Evolutionary conservation across 2,329 filamentous ascomycete genomes (phyloP).

Genomic region (Oidium heveae): DNA sequence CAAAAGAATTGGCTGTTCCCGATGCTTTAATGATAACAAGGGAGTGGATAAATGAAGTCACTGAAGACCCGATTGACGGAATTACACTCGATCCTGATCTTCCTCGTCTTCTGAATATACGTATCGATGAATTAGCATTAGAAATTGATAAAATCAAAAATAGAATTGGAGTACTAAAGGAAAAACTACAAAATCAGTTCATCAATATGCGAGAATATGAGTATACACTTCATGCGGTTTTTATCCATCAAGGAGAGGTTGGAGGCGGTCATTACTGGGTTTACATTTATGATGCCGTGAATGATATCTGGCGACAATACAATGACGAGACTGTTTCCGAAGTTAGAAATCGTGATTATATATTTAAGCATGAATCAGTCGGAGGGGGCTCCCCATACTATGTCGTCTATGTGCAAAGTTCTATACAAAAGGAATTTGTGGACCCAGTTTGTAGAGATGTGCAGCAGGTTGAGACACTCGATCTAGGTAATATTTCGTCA

Average conservation of each 20-base stretch:
- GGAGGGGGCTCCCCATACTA: slow-evolving; percentile 55
- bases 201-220: slow-evolving; percentile 35
- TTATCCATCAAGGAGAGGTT: slow-evolving; percentile 58
- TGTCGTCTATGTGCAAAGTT: slow-evolving; percentile 56
- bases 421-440: slow-evolving; percentile 31
- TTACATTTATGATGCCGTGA: slow-evolving; percentile 58
- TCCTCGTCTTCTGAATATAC: slow-evolving; percentile 18
- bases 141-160: slow-evolving; percentile 21
- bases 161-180: slow-evolving; percentile 21
- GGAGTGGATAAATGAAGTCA: slow-evolving; percentile 19
- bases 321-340: slow-evolving; percentile 68
- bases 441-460: slow-evolving; percentile 27
- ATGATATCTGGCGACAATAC: slow-evolving; percentile 69
- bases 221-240: slow-evolving; percentile 74
- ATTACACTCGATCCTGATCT: slow-evolving; percentile 20
- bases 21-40: slow-evolving; percentile 13
- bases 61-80: slow-evolving; percentile 17
- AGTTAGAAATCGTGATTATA: slow-evolving; percentile 34
- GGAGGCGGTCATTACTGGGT: slow-evolving; percentile 9
- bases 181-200: slow-evolving; percentile 27
- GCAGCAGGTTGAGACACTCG: slow-evolving; percentile 2
- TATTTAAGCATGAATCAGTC: slow-evolving; percentile 35
- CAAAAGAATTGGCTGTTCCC: slow-evolving; percentile 9
- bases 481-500: not conserved
- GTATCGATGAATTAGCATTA: slow-evolving; percentile 19